phyloP scores from a whole-genome alignment of 345 rosid genomes.

The Abelmoschus esculentus region DNA sequence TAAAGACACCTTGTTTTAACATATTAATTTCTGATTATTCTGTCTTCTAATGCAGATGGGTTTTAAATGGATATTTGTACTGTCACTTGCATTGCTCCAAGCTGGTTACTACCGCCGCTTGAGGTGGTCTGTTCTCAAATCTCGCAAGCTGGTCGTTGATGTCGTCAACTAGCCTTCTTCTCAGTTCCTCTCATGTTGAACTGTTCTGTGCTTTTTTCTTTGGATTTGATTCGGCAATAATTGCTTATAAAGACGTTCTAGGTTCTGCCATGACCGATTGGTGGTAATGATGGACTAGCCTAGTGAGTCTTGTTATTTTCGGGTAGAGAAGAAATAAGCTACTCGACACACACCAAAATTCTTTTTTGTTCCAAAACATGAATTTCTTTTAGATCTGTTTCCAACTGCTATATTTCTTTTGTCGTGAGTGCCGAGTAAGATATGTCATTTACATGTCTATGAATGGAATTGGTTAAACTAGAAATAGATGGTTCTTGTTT shows the following conservation, averaged over 20 bases:
- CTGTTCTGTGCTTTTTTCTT: not conserved
- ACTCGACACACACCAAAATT: constrained; percentile 10
- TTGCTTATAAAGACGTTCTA: constrained; percentile 19
- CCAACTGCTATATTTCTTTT: not conserved
- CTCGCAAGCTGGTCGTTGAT: constrained; percentile 78
- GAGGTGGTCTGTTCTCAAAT: constrained; percentile 86
- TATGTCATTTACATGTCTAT: not conserved
- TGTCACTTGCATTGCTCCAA: constrained; percentile 86
- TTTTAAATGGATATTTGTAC: constrained; percentile 92
- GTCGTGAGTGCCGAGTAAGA: not conserved
- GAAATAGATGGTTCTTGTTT: no score
- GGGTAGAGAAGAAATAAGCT: constrained; percentile 34
- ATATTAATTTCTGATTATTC: not conserved
- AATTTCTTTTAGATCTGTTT: constrained; percentile 20
- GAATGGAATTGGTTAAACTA: constrained; percentile 2
- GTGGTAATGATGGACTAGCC: constrained; percentile 1
- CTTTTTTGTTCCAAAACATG: not conserved
- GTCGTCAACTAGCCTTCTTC: constrained; percentile 60
- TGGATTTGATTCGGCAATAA: constrained; percentile 23
- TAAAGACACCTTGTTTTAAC: not conserved
- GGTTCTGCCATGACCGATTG: constrained; percentile 20
- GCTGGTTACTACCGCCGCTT: constrained; percentile 83
- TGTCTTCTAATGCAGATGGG: constrained; percentile 65
- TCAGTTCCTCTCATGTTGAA: not conserved
- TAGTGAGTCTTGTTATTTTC: constrained; percentile 11